A percentile compares a stretch with the other conserved stretches of the same genome.
Evolutionary conservation across 2,329 filamentous ascomycete genomes (phyloP).

Genomic region (Domatiomyces globalis): DNA sequence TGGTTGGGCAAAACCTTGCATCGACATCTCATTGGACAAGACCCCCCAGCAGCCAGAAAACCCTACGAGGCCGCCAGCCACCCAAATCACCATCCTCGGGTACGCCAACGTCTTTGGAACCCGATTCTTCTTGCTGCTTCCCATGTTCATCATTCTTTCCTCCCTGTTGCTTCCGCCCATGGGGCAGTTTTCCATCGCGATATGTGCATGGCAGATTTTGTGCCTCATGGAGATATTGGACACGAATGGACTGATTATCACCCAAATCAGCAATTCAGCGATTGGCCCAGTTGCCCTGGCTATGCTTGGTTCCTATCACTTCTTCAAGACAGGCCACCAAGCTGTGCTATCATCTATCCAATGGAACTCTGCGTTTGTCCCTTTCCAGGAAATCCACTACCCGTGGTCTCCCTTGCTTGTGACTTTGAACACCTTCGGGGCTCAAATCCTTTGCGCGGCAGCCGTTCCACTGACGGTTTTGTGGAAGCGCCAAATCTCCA

Average conservation of each 20-base stretch:
- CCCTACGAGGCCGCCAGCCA: conserved; percentile 28
- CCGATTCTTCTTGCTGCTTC: conserved; percentile 69
- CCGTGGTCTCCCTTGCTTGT: conserved; percentile 79
- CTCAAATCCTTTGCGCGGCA: conserved; percentile 68
- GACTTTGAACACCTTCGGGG: conserved; percentile 72
- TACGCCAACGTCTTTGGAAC: conserved; percentile 90
- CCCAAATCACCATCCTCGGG: conserved; percentile 62
- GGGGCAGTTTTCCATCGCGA: conserved; percentile 68
- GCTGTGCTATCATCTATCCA: conserved; percentile 77
- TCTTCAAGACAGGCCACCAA: conserved; percentile 96
- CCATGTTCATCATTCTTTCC: conserved; percentile 66
- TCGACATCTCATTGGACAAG: conserved; percentile 48
- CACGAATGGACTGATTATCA: conserved; percentile 46
- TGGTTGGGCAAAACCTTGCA: conserved; percentile 69
- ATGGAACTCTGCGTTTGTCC: conserved; percentile 92
- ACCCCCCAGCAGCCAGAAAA: conserved; percentile 1
- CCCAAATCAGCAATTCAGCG: conserved; percentile 20
- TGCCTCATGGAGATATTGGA: conserved; percentile 54
- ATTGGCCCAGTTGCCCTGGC: conserved; percentile 76
- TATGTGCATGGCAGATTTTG: conserved; percentile 80
- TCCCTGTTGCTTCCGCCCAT: conserved; percentile 82
- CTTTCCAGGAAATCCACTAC: conserved; percentile 56
- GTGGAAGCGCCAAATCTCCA: conserved; percentile 77
- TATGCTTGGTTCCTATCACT: conserved; percentile 84
- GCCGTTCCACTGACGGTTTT: conserved; percentile 68